Percentiles rank a stretch among this genome's conserved stretches.
phyloP scores from a whole-genome alignment of 352 stramenopile species.

The Globisporangium viniferum region DNA sequence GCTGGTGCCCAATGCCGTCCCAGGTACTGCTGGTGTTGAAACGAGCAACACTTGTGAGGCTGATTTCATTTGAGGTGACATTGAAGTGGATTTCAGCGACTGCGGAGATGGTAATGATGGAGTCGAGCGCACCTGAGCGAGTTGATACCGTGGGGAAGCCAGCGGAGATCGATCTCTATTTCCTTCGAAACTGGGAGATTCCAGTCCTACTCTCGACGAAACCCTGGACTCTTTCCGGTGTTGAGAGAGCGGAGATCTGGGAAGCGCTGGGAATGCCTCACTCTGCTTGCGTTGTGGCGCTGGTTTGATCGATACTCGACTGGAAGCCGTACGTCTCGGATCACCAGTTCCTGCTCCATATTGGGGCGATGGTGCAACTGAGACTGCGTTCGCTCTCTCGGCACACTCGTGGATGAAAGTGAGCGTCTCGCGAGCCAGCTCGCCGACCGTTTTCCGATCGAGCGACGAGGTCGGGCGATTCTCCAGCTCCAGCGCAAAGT shows the following conservation, averaged over 20 bases:
- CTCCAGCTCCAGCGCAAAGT: constrained; percentile 57
- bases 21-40: not conserved
- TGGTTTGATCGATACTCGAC: not conserved
- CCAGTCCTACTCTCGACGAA: not conserved
- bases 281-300: not conserved
- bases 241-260: not conserved
- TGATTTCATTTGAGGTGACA: constrained; percentile 1
- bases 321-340: not conserved
- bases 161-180: not conserved
- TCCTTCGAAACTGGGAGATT: not conserved
- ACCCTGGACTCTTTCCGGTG: not conserved
- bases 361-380: not conserved
- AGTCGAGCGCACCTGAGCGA: constrained; percentile 10
- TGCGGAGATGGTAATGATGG: constrained; percentile 6
- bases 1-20: not conserved
- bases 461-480: constrained; percentile 24
- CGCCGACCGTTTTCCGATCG: constrained; percentile 52
- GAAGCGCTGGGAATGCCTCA: constrained; percentile 4
- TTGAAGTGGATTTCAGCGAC: not conserved
- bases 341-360: not conserved
- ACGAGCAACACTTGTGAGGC: not conserved
- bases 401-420: constrained; percentile 40
- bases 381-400: not conserved
- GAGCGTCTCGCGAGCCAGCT: constrained; percentile 61
- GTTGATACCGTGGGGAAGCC: not conserved